Evolutionary conservation across 805 yeast species (phyloP).

Genomic region (Sugiyamaella qingdaonensis): DNA sequence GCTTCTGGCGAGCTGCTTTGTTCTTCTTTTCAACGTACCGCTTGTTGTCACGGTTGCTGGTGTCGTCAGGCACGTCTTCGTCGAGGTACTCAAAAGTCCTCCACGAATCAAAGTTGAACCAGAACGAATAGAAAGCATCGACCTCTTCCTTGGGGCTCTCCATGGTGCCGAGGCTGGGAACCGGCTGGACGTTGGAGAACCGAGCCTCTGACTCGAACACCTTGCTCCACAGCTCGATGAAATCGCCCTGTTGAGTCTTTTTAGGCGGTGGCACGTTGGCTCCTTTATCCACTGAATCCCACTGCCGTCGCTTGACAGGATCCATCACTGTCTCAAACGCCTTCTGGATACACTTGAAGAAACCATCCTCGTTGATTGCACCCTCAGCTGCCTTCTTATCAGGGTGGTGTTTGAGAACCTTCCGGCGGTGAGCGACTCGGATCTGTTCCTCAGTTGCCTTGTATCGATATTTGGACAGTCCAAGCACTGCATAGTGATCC

Average conservation of each 20-base stretch:
- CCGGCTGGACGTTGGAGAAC: constrained; percentile 88
- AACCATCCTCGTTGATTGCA: constrained; percentile 80
- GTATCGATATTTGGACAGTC: constrained; percentile 86
- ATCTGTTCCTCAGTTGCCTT: constrained; percentile 89
- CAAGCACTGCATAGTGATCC: constrained; percentile 94
- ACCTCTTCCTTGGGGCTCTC: constrained; percentile 73
- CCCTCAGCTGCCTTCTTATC: constrained; percentile 95
- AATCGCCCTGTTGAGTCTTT: constrained; percentile 61
- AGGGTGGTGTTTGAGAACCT: constrained; percentile 95
- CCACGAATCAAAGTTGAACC: constrained; percentile 96
- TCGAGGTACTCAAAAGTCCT: constrained; percentile 96
- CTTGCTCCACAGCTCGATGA: constrained; percentile 88
- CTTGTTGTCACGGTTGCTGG: constrained; percentile 98
- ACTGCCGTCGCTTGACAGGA: constrained; percentile 82
- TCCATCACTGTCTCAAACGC: constrained; percentile 89
- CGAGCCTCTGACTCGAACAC: constrained; percentile 87
- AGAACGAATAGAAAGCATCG: constrained; percentile 84
- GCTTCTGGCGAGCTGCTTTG: constrained; percentile 93
- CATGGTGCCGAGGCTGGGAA: constrained; percentile 70
- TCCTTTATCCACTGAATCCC: constrained; percentile 86
- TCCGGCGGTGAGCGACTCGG: constrained; percentile 94
- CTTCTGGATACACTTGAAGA: constrained; percentile 96
- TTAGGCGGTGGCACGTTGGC: constrained; percentile 83
- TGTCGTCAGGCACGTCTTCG: constrained; percentile 99
- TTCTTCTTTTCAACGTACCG: constrained; percentile 98